Evolutionary conservation across 768 basidiomycete species (phyloP), one percentile per base, ranked within the genome.

Genomic region (Leccinum variicolor): DNA sequence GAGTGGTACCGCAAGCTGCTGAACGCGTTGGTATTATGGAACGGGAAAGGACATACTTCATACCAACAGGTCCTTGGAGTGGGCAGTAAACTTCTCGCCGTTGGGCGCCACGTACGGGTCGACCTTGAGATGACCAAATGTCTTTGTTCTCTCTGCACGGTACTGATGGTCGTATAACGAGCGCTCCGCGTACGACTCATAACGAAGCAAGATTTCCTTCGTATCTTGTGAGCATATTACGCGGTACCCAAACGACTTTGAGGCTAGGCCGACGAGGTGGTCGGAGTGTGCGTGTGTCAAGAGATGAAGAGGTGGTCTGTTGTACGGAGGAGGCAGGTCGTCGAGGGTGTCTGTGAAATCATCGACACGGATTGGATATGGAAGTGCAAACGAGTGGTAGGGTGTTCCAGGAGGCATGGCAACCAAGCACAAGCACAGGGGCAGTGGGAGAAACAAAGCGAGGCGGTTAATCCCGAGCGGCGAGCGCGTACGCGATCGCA

Each of bases 241-340:
- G 2, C 75, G 77, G 45, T 84, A 83, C 3, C 81, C 84, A 66
- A 95, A 94, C 0, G 85, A 86, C 57, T 85, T 83, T 23, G 89
- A 82, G 19, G 85, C 79, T 26, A 97, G 79, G 4, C 95, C 94
- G 45, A 73, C 74, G 53, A 93, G 79, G 67, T 97, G 94, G 72
- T 96, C 94, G 0, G 93, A 81, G 73, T 96, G 95, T 0, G 93
- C 90, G 68, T 97, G 94, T 0, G 89, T 85, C 54, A 97, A 81
- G n/a, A 97, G 81, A 69, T 92, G 84, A 11, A 94, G 71, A 9
- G 75, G 68, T 2, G 76, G 73, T 59, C 67, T 61, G 50, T 73
- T 77, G 52, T 65, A 72, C 0, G 70, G 72, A 11, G 66, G 50
- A 21, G 72, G 69, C 4, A 73, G 49, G 28, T 71, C 58, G 5